Percentiles rank a stretch among this genome's conserved stretches.
phyloP scores from a whole-genome alignment of 345 rosid genomes.

The Aquilaria malaccensis region DNA sequence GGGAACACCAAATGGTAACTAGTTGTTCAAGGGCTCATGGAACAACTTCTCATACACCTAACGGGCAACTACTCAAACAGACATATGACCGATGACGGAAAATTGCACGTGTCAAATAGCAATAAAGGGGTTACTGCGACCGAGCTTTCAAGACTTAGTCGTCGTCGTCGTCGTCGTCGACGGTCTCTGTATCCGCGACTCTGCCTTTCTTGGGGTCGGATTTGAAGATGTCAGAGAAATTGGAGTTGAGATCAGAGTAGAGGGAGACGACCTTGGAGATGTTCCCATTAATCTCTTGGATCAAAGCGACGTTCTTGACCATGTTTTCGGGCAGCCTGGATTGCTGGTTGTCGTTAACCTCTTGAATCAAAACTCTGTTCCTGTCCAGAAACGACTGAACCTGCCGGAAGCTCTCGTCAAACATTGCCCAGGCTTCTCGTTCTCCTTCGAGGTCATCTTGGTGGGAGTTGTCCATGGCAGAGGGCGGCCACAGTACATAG shows the following conservation, averaged over 20 bases:
- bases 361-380: conserved; percentile 71
- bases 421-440: conserved; percentile 47
- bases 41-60: too few relatives aligned
- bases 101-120: too few relatives aligned
- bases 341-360: conserved; percentile 87
- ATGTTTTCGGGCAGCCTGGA: conserved; percentile 67
- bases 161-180: too few relatives aligned
- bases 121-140: too few relatives aligned
- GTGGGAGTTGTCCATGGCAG: not conserved
- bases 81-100: too few relatives aligned
- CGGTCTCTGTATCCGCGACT: too few relatives aligned
- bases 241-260: conserved; percentile 53
- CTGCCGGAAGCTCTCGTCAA: conserved; percentile 45
- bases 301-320: conserved; percentile 71
- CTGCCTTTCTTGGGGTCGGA: not conserved
- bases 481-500: not conserved
- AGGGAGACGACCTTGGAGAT: conserved; percentile 70
- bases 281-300: conserved; percentile 28
- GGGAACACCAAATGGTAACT: too few relatives aligned
- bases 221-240: conserved; percentile 35
- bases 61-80: too few relatives aligned
- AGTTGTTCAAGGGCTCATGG: too few relatives aligned
- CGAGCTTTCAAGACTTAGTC: too few relatives aligned
- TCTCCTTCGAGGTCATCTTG: conserved; percentile 33
- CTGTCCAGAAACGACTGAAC: conserved; percentile 82